Evolutionary conservation across 495 filamentous ascomycete species (phyloP).

Genomic region (Aspergillus kassunensis): DNA sequence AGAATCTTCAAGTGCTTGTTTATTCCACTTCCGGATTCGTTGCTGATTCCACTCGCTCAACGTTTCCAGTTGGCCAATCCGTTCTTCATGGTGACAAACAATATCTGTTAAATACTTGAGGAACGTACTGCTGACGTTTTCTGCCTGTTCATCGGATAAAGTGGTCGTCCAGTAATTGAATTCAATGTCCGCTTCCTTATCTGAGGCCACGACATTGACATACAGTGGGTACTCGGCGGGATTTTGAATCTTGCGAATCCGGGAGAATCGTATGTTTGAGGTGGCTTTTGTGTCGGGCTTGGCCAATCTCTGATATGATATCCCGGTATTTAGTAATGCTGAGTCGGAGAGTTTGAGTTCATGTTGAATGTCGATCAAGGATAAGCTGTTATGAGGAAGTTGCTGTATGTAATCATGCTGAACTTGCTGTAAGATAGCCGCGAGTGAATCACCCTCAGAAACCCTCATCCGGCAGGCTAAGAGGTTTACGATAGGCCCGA

Average conservation of each 20-base stretch:
- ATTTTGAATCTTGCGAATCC: neutral
- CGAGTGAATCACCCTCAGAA: constrained; percentile 20
- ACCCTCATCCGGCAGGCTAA: constrained; percentile 48
- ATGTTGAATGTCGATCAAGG: constrained; percentile 54
- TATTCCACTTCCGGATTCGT: constrained; percentile 46
- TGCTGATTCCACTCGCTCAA: constrained; percentile 35
- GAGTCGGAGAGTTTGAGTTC: constrained; percentile 25
- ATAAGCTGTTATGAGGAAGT: constrained; percentile 43
- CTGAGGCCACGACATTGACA: constrained; percentile 50
- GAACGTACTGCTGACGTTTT: constrained; percentile 49
- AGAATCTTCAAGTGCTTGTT: constrained; percentile 28
- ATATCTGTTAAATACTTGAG: constrained; percentile 43
- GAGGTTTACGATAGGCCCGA: constrained; percentile 53
- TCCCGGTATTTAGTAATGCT: constrained; percentile 14
- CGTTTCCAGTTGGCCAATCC: constrained; percentile 33
- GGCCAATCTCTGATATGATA: neutral
- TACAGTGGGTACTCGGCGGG: constrained; percentile 50
- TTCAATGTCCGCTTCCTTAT: constrained; percentile 43
- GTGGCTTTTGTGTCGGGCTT: neutral
- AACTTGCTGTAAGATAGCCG: constrained; percentile 32
- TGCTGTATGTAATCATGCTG: constrained; percentile 49
- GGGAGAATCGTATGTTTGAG: neutral
- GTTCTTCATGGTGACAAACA: constrained; percentile 25
- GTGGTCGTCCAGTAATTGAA: constrained; percentile 55
- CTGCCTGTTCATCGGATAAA: constrained; percentile 46